Evolutionary conservation across 805 yeast species (phyloP).

Genomic region (Candida tallmaniae): DNA sequence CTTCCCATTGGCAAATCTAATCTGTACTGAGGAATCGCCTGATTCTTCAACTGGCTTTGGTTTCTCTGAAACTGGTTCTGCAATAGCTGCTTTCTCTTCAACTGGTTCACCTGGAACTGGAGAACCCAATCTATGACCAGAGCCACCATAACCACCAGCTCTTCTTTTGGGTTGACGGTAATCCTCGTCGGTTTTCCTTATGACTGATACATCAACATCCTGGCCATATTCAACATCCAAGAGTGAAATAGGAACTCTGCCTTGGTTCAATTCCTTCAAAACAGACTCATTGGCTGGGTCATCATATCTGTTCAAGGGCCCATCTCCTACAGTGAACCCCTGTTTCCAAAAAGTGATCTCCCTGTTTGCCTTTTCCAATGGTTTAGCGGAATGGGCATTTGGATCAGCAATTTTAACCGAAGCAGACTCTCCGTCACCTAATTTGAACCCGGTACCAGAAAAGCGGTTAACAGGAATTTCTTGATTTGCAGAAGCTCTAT

Average conservation of each 20-base stretch:
- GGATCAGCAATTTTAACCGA: slow-evolving; percentile 35
- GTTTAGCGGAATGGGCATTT: slow-evolving; percentile 14
- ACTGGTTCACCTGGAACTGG: slow-evolving; percentile 72
- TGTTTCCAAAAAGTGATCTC: slow-evolving; percentile 94
- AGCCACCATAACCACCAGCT: slow-evolving; percentile 68
- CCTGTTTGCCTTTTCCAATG: slow-evolving; percentile 56
- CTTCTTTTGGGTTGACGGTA: slow-evolving; percentile 62
- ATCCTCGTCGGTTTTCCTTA: slow-evolving; percentile 74
- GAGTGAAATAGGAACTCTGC: slow-evolving; percentile 84
- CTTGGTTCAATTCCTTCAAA: slow-evolving; percentile 75
- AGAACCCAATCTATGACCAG: slow-evolving; percentile 83
- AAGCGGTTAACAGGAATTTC: slow-evolving; percentile 33
- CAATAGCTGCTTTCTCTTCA: not conserved
- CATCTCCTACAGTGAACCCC: slow-evolving; percentile 94
- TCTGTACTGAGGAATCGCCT: slow-evolving; percentile 76
- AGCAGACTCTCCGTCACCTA: slow-evolving; percentile 44
- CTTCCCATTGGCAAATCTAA: slow-evolving; percentile 79
- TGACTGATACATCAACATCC: slow-evolving; percentile 88
- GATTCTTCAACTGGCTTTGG: slow-evolving; percentile 12
- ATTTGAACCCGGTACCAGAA: slow-evolving; percentile 49
- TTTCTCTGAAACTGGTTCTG: slow-evolving; percentile 11
- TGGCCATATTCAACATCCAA: slow-evolving; percentile 84
- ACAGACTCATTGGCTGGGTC: slow-evolving; percentile 85
- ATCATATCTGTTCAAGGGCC: slow-evolving; percentile 78
- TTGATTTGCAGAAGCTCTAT: slow-evolving; percentile 27